Evolutionary conservation across 306 rosid genomes (phyloP), one percentile per base, ranked within the genome.

Genomic region (Castanopsis chinensis): DNA sequence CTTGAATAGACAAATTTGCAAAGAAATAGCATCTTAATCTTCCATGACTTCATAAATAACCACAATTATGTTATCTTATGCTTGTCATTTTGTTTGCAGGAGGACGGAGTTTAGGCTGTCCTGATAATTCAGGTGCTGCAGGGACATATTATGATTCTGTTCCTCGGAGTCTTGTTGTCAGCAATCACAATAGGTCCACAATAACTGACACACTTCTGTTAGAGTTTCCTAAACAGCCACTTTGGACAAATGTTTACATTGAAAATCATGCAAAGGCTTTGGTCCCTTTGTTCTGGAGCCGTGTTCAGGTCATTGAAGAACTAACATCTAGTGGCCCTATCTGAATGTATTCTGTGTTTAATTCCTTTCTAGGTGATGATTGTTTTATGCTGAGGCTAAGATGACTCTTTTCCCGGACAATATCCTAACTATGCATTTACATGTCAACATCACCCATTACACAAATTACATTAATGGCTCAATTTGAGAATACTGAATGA

Each of bases 131-230:
- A 11, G 99, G 98, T 81, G 99, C 92, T 85, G 97, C 98, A 18
- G 99, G 98, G 78, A 95, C 99, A 80, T 92, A 90, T 81, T 92
- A 95, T 80, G 99, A 95, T 85, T 91, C 97, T 49, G 94, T 95
- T 67, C 99, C 98, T 77, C 92, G 98, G 45, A 92, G 89, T 69
- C 97, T 95, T 71, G 87, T 82, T 21, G 89, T 95, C 80, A 90
- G 91, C 87, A 95, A 95, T 75, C 81, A 81, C 78, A 95, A 95
- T 86, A 75, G 89, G 78, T 89, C 99, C 69, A 95, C 99, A 20
- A 86, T 77, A 81, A 92, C 98, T 25, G 98, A 95, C 84, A 95
- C 99, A 6, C 97, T 95, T 77, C 85, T 95, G 77, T 80, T 91
- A 74, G 97, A 92, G 79, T 95, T 95, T 83, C 99, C 99, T 61